Base-by-base conservation (phyloP, 2,329 filamentous ascomycete species). In the Dissoconium aciculare region DNA sequence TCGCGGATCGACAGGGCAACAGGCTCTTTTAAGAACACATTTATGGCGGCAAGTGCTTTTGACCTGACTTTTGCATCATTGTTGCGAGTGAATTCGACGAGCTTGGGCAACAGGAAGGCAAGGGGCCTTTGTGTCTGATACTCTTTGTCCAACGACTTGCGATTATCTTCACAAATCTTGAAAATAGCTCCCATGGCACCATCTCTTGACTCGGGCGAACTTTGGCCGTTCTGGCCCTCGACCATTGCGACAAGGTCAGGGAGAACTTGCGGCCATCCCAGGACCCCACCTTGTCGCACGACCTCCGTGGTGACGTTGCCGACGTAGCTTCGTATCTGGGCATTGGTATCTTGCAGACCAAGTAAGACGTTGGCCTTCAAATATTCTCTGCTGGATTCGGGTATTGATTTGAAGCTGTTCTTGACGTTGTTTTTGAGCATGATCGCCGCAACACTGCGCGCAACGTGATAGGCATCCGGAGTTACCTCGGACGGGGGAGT, bases 101-200 rank as follows among this genome's bases (percentile, higher is more conserved):
- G 68, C 57, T 91, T 87, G 8, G 89, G 89, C 29, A 95, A 76
- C 27, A 98, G 73, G 46, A 84, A 78, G 52, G 79, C 78, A 37
- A 95, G 70, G 2, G 89, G 89, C 34, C 84, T 71, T 56, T 94
- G 78, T 37, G 84, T 83, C 50, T 84, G 75, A 53, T 92, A 82
- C 41, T 93, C 82, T 46, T 77, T 75, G 57, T 92, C 83, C 32
- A 98, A 64, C 36, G 82, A 67, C 52, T 79, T 83, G 49, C 73
- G 76, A 59, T 92, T 94, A 59, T 98, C 89, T 58, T 98, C 89
- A 58, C 89, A 98, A 38, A 98, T 85, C 64, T 95, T 95, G 53
- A 78, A 65, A 56, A 98, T 66, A 28, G 89, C 85, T 28, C 80
- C 74, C 79, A 95, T 93, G 44, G 83, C 85, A 38, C 85, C 85